Conservation (phyloP, 768 basidiomycete genomes). For the Lactarius tabidus region DNA sequence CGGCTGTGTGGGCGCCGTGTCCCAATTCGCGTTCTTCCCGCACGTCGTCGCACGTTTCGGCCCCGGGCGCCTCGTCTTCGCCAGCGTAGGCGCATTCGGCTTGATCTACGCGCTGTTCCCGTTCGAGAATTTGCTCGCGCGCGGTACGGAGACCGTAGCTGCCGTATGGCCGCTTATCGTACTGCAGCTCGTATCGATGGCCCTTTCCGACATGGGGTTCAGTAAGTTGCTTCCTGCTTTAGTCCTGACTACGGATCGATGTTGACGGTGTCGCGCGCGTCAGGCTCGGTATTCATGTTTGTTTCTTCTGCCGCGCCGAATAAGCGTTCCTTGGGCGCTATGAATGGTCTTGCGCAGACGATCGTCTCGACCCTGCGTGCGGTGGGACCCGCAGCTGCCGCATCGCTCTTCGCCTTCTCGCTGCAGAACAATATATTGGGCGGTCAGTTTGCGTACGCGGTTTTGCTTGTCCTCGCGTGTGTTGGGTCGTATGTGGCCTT, state of each 20-base stretch:
- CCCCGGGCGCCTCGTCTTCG: neutral
- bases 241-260: neutral
- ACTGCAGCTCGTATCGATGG: neutral
- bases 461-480: slow-evolving; percentile 17
- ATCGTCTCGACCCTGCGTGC: slow-evolving; percentile 45
- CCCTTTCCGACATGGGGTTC: neutral
- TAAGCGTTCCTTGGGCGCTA: slow-evolving; percentile 39
- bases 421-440: slow-evolving; percentile 41
- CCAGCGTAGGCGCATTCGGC: neutral
- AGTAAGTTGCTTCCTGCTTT: neutral
- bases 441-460: slow-evolving; percentile 41
- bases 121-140: slow-evolving; percentile 2
- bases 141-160: neutral
- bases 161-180: neutral
- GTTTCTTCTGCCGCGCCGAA: slow-evolving; percentile 34
- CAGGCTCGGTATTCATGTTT: slow-evolving; percentile 30
- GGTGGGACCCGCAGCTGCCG: slow-evolving; percentile 29
- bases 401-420: slow-evolving; percentile 52
- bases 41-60: neutral
- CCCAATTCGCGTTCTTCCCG: neutral
- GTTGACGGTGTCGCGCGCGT: neutral
- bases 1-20: neutral
- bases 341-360: slow-evolving; percentile 37
- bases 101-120: slow-evolving; percentile 28
- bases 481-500: neutral